Base-by-base conservation (phyloP, 2,329 filamentous ascomycete species). In the Trematosphaeria pertusa region DNA sequence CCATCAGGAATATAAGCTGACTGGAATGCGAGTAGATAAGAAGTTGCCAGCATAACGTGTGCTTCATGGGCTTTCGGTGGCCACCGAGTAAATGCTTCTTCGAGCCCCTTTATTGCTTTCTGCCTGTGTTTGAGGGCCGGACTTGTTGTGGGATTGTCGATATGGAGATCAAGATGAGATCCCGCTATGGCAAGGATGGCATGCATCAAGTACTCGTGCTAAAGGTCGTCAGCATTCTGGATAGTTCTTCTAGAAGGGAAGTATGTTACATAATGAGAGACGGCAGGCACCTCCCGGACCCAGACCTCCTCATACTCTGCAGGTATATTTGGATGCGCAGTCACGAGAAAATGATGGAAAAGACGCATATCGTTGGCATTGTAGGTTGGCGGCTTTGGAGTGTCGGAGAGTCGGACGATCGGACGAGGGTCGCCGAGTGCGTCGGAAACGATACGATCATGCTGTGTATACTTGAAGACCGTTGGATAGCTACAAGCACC, bases 281-380 rank as follows among this genome's bases (percentile, higher is more conserved):
- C 43, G 4, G 34, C 18, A 2, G 58, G 56, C 7, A 62, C 40
- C 14, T 61, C 56, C 37, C 15, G 49, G n/a, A 47, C 32, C 58
- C 58, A 61, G 6, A 61, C 36, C 2, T 36, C 35, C 10, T 56
- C 45, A 37, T 43, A 42, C 14, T 56, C 50, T 17, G 43, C 30
- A 10, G 60, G 56, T 17, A 62, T 50, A 32, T 43, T 48, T 10
- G 60, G 3, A 67, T 70, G 48, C 2, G 78, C 78, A 6, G 73
- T 64, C 4, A 77, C 64, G 7, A 82, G 52, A 52, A 81, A 82
- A 52, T 82, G 79, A 40, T 80, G 77, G 53, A 81, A 81, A 61
- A 80, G 79, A 15, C 76, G 71, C 61, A 82, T 71, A 45, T 82
- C 78, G 24, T 76, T 64, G 12, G 71, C 56, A 24, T 68, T 70